phyloP scores from a whole-genome alignment of 768 basidiomycete genomes.

The Lactarius quietus region DNA sequence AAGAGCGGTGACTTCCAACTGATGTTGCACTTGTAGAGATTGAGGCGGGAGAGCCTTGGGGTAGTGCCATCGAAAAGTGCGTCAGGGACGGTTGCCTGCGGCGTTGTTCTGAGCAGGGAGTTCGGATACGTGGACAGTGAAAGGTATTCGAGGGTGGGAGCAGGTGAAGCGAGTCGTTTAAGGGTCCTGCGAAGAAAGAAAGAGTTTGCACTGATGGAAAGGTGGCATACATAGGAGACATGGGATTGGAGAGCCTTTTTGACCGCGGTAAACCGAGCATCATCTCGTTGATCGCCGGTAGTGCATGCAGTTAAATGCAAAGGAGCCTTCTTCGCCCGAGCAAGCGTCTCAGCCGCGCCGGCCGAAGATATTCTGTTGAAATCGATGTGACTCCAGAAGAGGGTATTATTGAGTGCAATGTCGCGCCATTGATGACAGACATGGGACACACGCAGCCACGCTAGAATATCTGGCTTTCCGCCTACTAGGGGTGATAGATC shows the following conservation, averaged over 20 bases:
- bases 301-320: not conserved
- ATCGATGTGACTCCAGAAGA: constrained; percentile 17
- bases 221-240: not conserved
- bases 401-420: constrained; percentile 17
- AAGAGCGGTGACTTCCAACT: constrained; percentile 9
- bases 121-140: not conserved
- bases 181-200: not conserved
- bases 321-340: not conserved
- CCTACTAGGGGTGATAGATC: not conserved
- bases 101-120: not conserved
- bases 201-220: not conserved
- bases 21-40: not conserved
- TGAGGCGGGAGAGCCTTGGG: not conserved
- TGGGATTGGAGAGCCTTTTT: not conserved
- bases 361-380: not conserved
- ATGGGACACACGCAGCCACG: constrained; percentile 13
- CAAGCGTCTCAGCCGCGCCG: constrained; percentile 3
- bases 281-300: not conserved
- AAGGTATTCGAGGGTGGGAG: not conserved
- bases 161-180: not conserved
- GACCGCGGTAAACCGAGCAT: not conserved
- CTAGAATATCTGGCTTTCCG: not conserved
- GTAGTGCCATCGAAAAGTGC: not conserved
- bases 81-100: not conserved
- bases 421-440: constrained; percentile 24